These are phyloP conservation scores for Ceratobasidium sp. DNA, from an alignment of 1,284 basidiomycete species.

Conservation along the genomic window DNA sequence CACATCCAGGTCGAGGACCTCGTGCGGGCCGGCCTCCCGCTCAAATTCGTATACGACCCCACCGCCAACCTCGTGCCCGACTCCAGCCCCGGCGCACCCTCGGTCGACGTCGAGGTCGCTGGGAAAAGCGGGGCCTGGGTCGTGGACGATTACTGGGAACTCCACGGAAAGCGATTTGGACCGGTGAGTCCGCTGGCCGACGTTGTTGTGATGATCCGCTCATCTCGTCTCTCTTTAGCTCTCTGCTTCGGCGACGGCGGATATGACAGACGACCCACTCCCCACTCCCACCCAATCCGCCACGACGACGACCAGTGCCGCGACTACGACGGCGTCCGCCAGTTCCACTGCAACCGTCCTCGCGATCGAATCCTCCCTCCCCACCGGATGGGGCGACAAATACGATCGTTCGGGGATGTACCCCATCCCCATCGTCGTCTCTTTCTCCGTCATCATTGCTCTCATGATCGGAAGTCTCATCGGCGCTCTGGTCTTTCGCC, in stretches of 20 bases:
- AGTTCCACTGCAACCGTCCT: conserved; percentile 7
- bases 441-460: conserved; percentile 38
- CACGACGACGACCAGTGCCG: not conserved
- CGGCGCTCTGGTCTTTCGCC: conserved; percentile 21
- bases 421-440: conserved; percentile 37
- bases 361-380: conserved; percentile 34
- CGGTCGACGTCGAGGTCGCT: not conserved
- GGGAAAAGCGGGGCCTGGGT: conserved; percentile 21
- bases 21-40: not conserved
- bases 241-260: conserved; percentile 15
- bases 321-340: not conserved
- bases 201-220: not conserved
- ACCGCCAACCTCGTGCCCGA: not conserved
- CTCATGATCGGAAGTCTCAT: conserved; percentile 42
- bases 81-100: not conserved
- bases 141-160: conserved; percentile 16
- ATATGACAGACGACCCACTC: conserved; percentile 35
- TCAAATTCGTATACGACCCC: conserved; percentile 27
- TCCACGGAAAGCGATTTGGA: conserved; percentile 34
- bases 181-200: conserved; percentile 24
- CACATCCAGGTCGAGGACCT: conserved; percentile 35
- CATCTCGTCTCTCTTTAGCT: conserved; percentile 8
- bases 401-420: conserved; percentile 35
- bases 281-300: conserved; percentile 22
- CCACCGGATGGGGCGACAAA: conserved; percentile 30